Conservation (phyloP, 352 stramenopile species). For the Globisporangium megalacanthum region DNA sequence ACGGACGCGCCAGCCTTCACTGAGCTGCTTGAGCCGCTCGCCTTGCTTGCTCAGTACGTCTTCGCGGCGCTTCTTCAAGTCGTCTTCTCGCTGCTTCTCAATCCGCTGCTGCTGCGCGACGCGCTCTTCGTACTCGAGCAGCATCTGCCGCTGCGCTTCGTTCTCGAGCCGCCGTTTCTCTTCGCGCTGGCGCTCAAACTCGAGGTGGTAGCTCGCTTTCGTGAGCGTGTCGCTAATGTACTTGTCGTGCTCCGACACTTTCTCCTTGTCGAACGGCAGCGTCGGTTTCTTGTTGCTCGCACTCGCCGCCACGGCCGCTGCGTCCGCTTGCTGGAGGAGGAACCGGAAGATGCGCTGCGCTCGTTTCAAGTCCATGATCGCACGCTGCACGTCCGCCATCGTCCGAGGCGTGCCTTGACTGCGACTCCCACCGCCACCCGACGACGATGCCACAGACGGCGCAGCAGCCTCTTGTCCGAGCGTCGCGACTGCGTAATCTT, state of each 20-base stretch:
- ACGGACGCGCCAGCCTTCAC: conserved; percentile 76
- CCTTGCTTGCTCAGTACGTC: conserved; percentile 78
- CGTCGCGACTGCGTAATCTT: conserved; percentile 84
- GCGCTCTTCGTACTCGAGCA: conserved; percentile 78
- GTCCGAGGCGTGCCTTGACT: conserved; percentile 58
- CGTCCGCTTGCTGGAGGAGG: conserved; percentile 62
- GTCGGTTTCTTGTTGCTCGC: conserved; percentile 49
- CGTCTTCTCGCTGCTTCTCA: conserved; percentile 43
- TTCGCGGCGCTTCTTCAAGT: conserved; percentile 52
- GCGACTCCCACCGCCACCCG: conserved; percentile 12
- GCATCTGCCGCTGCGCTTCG: conserved; percentile 72
- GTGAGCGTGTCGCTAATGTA: conserved; percentile 83
- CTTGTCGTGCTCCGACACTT: conserved; percentile 82
- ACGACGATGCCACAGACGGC: not conserved
- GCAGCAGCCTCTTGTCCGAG: conserved; percentile 64
- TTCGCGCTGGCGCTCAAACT: conserved; percentile 85
- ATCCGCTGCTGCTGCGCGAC: conserved; percentile 60
- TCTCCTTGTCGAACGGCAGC: conserved; percentile 82
- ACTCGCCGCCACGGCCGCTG: conserved; percentile 20
- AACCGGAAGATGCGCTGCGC: conserved; percentile 82
- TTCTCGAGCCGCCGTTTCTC: conserved; percentile 81
- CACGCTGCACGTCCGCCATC: conserved; percentile 86
- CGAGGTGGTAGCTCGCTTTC: conserved; percentile 85
- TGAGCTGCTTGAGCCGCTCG: conserved; percentile 75
- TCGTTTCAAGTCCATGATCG: conserved; percentile 79